Conservation (phyloP, 129 eudicot species). For the Saussurea involucrata region DNA sequence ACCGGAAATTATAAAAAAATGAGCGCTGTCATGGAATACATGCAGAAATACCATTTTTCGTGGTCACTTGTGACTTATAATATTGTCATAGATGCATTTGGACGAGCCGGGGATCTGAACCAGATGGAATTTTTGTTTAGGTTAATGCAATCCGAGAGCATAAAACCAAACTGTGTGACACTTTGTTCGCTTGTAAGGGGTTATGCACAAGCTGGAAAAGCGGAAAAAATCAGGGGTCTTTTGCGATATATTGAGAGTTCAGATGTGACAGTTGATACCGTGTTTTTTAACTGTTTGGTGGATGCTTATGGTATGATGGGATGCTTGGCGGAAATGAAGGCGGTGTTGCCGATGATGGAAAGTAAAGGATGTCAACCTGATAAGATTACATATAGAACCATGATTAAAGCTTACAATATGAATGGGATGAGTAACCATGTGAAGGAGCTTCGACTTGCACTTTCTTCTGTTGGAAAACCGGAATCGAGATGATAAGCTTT, state of each 20-base stretch:
- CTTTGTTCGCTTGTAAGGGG: conserved; percentile 90
- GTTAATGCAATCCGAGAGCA: conserved; percentile 87
- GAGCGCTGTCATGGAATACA: conserved; percentile 93
- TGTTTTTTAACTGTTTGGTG: conserved; percentile 79
- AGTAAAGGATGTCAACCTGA: conserved; percentile 76
- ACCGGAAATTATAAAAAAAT: conserved; percentile 75
- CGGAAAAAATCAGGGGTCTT: conserved; percentile 63
- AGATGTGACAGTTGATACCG: conserved; percentile 71
- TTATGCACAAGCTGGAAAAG: conserved; percentile 72
- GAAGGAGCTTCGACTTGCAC: conserved; percentile 54
- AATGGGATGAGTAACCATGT: conserved; percentile 74
- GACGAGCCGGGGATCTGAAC: conserved; percentile 76
- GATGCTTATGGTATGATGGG: conserved; percentile 98
- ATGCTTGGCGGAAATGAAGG: conserved; percentile 85
- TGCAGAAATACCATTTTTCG: conserved; percentile 86
- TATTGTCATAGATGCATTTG: conserved; percentile 85
- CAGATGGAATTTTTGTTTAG: conserved; percentile 89
- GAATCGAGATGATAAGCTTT: conserved; percentile 19
- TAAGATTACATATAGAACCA: conserved; percentile 73
- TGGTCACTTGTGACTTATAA: conserved; percentile 89
- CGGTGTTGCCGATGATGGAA: conserved; percentile 72
- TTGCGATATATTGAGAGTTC: conserved; percentile 72
- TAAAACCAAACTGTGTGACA: conserved; percentile 81
- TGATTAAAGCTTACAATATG: conserved; percentile 74
- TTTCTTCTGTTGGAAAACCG: conserved; percentile 40